Evolutionary conservation across 148 eudicot species (phyloP), one percentile per base, ranked within the genome.

Genomic region (Rhododendron molle): DNA sequence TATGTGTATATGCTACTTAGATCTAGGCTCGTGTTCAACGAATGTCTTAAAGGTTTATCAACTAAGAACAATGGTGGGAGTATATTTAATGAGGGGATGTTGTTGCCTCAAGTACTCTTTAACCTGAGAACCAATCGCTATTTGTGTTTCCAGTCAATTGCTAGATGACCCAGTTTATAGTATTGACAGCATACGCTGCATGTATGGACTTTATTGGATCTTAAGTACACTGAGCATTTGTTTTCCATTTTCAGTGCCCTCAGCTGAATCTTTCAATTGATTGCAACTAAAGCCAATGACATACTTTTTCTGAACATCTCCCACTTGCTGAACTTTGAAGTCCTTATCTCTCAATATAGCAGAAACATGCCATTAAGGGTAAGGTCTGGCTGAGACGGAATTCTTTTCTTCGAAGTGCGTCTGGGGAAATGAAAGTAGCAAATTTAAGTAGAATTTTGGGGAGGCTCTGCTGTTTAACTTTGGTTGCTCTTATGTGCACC

Each of bases 401-500:
- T 87, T 54, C 18, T 76, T 36, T 81, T 44, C 13, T 40, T 74
- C 16, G 76, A 67, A 86, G 87, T 85, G 86, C 36, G 62, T 78
- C 62, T 80, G 54, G 65, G 80, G 83, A 90, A 80, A 95, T 95
- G 98, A 95, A 95, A 88, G 92, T 91, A 84, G 94, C 94, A 88
- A 88, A 85, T 81, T 65, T 87, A 49, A 89, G 87, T 81, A 93
- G 92, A 90, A 76, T 88, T 13, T 91, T 89, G 88, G 93, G 93
- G 76, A 91, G 91, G 72, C 92, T 86, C 23, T 95, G 87, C 85
- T 89, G 91, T 1, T 86, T 88, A 80, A 90, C 94, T 76, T n/a
- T 95, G 69, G 73, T 89, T 87, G 87, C 89, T 87, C 90, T 95
- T 28, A 46, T 91, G 86, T 85, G 92, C 82, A 91, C 91, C 87